These are phyloP conservation scores for Linanthus parryae DNA, from an alignment of 148 eudicot genomes.

Conservation along the genomic window DNA sequence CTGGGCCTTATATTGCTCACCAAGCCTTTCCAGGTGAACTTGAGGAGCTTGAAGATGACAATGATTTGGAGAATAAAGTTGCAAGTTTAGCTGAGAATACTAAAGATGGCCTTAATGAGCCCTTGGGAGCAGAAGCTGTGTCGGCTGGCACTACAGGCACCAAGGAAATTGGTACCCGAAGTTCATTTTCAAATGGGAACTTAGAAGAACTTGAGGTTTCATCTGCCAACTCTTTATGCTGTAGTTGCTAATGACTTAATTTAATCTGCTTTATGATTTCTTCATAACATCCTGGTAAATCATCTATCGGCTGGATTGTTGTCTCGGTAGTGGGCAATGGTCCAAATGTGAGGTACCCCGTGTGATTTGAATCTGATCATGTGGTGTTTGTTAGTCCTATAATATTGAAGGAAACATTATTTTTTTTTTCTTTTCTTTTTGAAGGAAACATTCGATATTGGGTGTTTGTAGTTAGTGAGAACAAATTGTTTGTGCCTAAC, in stretches of 20 bases:
- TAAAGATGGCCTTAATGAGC: neutral
- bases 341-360: neutral
- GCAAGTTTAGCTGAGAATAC: slow-evolving; percentile 7
- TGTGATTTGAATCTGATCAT: neutral
- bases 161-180: slow-evolving; percentile 6
- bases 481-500: too few relatives aligned
- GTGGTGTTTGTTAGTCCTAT: neutral
- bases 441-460: too few relatives aligned
- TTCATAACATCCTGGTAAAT: neutral
- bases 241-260: neutral
- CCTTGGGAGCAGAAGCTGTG: slow-evolving; percentile 11
- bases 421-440: too few relatives aligned
- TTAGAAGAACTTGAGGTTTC: slow-evolving; percentile 43
- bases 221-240: slow-evolving; percentile 3
- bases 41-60: slow-evolving; percentile 23
- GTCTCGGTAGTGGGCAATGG: neutral
- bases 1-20: slow-evolving; percentile 39
- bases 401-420: too few relatives aligned
- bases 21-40: slow-evolving; percentile 15
- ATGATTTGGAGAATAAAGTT: slow-evolving; percentile 11
- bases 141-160: slow-evolving; percentile 9
- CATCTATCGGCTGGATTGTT: neutral
- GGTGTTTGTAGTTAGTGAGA: too few relatives aligned
- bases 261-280: neutral
- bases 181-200: slow-evolving; percentile 12